A percentile compares a stretch with the other conserved stretches of the same genome.
Conservation (phyloP, 345 rosid species). For the Excoecaria cochinchinensis region DNA sequence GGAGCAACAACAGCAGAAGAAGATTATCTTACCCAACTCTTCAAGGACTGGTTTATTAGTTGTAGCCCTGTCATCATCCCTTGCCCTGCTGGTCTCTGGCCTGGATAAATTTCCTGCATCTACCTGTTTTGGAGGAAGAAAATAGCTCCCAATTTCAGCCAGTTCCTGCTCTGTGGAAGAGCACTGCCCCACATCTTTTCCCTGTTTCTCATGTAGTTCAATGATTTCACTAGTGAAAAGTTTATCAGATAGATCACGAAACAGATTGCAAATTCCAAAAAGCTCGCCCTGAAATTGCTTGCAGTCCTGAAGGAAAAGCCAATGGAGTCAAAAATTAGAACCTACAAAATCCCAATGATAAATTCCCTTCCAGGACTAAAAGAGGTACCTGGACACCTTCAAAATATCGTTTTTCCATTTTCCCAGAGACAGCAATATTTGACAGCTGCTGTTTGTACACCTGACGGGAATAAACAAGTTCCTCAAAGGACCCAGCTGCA, state of each 20-base stretch:
- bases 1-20: constrained; percentile 3
- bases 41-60: constrained; percentile 40
- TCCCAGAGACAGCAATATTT: constrained; percentile 92
- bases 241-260: constrained; percentile 84
- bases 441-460: constrained; percentile 95
- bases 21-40: constrained; percentile 56
- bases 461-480: constrained; percentile 82
- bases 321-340: constrained; percentile 5
- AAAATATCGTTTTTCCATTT: constrained; percentile 88
- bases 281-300: constrained; percentile 93
- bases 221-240: constrained; percentile 86
- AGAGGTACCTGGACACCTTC: constrained; percentile 85
- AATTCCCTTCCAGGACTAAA: background rate
- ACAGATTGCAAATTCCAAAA: constrained; percentile 88
- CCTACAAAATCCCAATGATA: background rate
- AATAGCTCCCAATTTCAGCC: constrained; percentile 23
- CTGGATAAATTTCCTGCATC: constrained; percentile 15
- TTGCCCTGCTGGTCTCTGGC: constrained; percentile 13
- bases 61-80: constrained; percentile 18
- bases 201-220: constrained; percentile 45
- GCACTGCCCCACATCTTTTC: constrained; percentile 25
- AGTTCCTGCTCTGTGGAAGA: constrained; percentile 26
- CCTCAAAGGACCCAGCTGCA: constrained; percentile 96
- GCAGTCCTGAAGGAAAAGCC: constrained; percentile 63
- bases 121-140: constrained; percentile 20